Conservation (phyloP, 1,139 yeast genomes). For the Taphrina wiesneri region DNA sequence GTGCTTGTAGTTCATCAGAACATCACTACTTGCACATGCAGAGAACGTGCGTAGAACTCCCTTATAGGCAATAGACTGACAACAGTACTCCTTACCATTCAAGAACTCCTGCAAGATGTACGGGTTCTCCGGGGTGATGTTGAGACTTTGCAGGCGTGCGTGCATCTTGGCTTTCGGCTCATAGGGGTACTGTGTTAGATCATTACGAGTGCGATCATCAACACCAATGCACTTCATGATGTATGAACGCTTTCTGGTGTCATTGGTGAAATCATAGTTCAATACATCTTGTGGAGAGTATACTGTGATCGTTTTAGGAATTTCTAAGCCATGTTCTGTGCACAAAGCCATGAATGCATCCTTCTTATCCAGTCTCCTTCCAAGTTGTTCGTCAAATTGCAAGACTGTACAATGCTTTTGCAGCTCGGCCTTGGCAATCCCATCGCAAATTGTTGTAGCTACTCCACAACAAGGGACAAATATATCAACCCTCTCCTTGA, state of each 20-base stretch:
- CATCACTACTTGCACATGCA: conserved; percentile 19
- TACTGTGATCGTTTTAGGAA: conserved; percentile 18
- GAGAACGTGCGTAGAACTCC: conserved; percentile 26
- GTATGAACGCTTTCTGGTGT: neutral
- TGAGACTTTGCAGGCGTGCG: conserved; percentile 4
- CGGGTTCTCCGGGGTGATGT: conserved; percentile 20
- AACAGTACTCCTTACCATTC: conserved; percentile 26
- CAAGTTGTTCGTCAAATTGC: conserved; percentile 18
- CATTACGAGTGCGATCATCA: conserved; percentile 21
- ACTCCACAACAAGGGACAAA: conserved; percentile 28
- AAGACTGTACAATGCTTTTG: conserved; percentile 15
- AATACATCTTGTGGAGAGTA: conserved; percentile 15
- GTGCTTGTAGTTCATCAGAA: conserved; percentile 27
- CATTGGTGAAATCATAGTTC: conserved; percentile 7
- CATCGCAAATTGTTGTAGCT: conserved; percentile 27
- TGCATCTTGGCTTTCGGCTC: conserved; percentile 12
- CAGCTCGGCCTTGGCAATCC: conserved; percentile 19
- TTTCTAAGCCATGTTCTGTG: conserved; percentile 11
- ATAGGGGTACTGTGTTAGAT: conserved; percentile 20
- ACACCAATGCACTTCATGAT: conserved; percentile 23
- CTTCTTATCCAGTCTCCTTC: conserved; percentile 13
- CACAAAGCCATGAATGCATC: conserved; percentile 24
- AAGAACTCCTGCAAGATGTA: conserved; percentile 22
- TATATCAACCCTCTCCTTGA: conserved; percentile 10
- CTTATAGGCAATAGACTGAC: conserved; percentile 17